Evolutionary conservation across 192 early-diverging fungal species (phyloP).

Genomic region (Nowakowskiella sp.): DNA sequence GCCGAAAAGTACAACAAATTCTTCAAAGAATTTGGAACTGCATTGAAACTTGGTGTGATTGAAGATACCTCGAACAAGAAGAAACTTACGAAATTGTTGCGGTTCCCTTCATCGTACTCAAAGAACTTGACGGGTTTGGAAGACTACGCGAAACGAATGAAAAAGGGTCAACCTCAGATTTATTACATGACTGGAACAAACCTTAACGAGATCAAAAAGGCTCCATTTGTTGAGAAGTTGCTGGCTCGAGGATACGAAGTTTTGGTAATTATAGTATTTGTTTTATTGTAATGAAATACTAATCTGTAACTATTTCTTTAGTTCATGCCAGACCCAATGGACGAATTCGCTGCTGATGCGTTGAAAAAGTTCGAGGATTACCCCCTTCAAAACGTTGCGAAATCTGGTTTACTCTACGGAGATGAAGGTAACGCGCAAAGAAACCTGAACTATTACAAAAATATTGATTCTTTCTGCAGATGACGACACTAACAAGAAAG

Average conservation of each 20-base stretch:
- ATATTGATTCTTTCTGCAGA: slow-evolving; percentile 39
- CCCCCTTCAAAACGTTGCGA: slow-evolving; percentile 56
- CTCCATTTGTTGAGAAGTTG: slow-evolving; percentile 88
- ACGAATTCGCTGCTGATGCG: slow-evolving; percentile 97
- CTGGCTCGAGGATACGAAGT: slow-evolving; percentile 45
- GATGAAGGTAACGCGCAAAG: slow-evolving; percentile 98
- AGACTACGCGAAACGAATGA: slow-evolving; percentile 99
- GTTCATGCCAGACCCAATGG: slow-evolving; percentile 98
- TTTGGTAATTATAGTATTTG: background rate
- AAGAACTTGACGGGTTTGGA: slow-evolving; percentile 97
- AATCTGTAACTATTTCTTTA: slow-evolving; percentile 98
- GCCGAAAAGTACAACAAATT: slow-evolving; percentile 99
- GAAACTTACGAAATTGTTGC: slow-evolving; percentile 95
- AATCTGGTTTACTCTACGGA: slow-evolving; percentile 96
- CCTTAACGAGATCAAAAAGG: slow-evolving; percentile 61
- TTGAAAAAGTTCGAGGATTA: slow-evolving; percentile 99
- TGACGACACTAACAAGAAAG: slow-evolving; percentile 93
- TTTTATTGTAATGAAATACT: slow-evolving; percentile 61
- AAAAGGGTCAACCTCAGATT: slow-evolving; percentile 99
- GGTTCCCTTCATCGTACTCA: slow-evolving; percentile 99
- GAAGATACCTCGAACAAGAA: slow-evolving; percentile 94
- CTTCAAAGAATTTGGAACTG: slow-evolving; percentile 99
- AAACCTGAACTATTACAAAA: too few relatives aligned
- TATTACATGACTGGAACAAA: slow-evolving; percentile 80
- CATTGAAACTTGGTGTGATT: slow-evolving; percentile 99